Conservation (phyloP, 495 filamentous ascomycete species). For the Jackrogersella minutella region DNA sequence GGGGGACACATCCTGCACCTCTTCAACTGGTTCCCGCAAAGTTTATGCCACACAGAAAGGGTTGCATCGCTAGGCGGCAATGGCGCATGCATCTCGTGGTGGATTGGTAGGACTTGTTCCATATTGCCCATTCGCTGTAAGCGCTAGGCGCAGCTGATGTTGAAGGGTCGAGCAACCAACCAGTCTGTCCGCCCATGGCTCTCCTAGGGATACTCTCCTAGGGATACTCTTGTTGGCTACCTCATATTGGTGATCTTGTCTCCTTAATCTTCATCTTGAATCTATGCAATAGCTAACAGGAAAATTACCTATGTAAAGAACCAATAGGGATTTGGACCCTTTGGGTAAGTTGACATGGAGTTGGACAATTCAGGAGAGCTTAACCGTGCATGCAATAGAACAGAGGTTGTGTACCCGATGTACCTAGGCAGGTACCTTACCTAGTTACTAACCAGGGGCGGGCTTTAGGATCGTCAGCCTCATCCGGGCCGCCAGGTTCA, state of each 20-base stretch:
- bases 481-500: constrained; percentile 30
- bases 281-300: background rate
- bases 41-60: constrained; percentile 23
- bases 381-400: background rate
- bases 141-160: constrained; percentile 34
- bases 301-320: background rate
- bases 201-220: too few relatives aligned
- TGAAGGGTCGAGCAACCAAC: constrained; percentile 1
- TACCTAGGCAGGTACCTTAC: too few relatives aligned
- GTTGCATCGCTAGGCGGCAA: constrained; percentile 40
- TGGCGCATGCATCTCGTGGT: constrained; percentile 23
- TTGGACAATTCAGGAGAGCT: too few relatives aligned
- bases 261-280: too few relatives aligned
- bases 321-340: too few relatives aligned
- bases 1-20: constrained; percentile 10
- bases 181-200: too few relatives aligned
- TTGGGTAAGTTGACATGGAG: too few relatives aligned
- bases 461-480: constrained; percentile 35
- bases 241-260: too few relatives aligned
- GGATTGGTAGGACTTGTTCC: constrained; percentile 9
- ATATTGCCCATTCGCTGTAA: constrained; percentile 14
- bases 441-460: constrained; percentile 15
- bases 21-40: constrained; percentile 17
- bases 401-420: background rate
- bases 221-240: too few relatives aligned